phyloP scores from a whole-genome alignment of 176 grass and related monocot species.

The Musa schizocarpa region DNA sequence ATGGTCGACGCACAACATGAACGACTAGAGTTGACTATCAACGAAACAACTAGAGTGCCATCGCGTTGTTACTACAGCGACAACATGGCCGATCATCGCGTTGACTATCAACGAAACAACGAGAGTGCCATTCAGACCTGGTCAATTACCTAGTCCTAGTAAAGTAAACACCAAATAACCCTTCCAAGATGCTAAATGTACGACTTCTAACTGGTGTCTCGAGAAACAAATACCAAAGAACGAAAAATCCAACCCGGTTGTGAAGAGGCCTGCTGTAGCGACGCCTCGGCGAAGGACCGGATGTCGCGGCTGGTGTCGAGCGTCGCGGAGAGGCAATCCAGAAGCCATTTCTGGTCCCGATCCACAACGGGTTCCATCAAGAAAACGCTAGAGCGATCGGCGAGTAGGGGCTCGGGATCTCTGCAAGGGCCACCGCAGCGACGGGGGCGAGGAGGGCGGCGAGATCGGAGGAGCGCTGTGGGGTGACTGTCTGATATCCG shows the following conservation, averaged over 20 bases:
- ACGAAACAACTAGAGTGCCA: too few species aligned
- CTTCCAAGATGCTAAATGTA: background rate
- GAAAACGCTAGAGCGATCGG: background rate
- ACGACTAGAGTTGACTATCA: background rate
- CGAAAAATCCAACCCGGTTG: constrained; percentile 39
- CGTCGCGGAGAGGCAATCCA: constrained; percentile 74
- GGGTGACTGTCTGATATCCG: background rate
- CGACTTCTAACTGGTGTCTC: background rate
- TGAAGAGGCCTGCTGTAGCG: constrained; percentile 64
- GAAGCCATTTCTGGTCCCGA: constrained; percentile 76
- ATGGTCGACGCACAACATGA: background rate
- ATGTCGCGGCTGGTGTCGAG: constrained; percentile 73
- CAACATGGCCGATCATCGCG: too few species aligned
- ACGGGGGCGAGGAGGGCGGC: background rate
- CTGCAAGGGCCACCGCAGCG: background rate
- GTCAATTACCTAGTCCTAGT: background rate
- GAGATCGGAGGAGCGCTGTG: background rate
- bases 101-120: too few species aligned
- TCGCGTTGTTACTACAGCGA: too few species aligned
- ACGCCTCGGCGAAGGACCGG: constrained; percentile 85
- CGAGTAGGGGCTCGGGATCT: background rate
- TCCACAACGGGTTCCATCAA: constrained; percentile 31
- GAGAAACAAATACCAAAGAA: background rate
- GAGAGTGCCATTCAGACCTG: too few species aligned
- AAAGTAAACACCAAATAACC: background rate